phyloP scores from a whole-genome alignment of 2,329 filamentous ascomycete genomes.

The Epichloe typhina region DNA sequence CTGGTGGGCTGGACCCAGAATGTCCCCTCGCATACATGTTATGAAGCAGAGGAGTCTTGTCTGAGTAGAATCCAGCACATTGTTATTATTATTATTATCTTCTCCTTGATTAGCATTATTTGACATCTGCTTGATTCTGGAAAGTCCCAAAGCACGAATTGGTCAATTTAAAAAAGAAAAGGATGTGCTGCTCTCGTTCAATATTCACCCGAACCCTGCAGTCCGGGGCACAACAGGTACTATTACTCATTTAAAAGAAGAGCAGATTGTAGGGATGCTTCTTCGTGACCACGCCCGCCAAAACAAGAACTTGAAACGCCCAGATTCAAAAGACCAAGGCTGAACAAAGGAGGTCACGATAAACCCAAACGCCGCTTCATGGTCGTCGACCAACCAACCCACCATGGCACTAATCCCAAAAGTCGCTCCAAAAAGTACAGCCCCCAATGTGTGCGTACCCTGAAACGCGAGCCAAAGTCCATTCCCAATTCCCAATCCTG shows the following conservation, averaged over 20 bases:
- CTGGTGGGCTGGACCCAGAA: conserved; percentile 52
- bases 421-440: background rate
- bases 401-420: background rate
- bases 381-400: background rate
- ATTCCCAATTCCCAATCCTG: background rate
- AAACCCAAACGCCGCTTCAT: background rate
- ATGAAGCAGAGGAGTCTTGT: conserved; percentile 21
- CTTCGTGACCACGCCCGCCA: background rate
- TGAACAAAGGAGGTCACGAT: background rate
- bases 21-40: conserved; percentile 42
- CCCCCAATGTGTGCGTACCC: background rate
- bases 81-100: too few species aligned
- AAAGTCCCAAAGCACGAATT: too few species aligned
- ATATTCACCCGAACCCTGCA: background rate
- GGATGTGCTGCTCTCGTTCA: too few species aligned
- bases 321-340: too few species aligned
- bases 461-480: background rate
- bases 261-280: background rate
- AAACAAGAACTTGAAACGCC: too few species aligned
- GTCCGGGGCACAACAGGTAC: background rate
- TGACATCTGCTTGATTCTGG: too few species aligned
- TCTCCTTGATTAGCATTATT: too few species aligned
- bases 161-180: background rate
- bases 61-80: background rate
- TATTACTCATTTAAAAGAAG: background rate